Percentiles rank a stretch among this genome's conserved stretches.
Evolutionary conservation across 1,284 basidiomycete species (phyloP).

Genomic region (Phellopilus nigrolimitatus): DNA sequence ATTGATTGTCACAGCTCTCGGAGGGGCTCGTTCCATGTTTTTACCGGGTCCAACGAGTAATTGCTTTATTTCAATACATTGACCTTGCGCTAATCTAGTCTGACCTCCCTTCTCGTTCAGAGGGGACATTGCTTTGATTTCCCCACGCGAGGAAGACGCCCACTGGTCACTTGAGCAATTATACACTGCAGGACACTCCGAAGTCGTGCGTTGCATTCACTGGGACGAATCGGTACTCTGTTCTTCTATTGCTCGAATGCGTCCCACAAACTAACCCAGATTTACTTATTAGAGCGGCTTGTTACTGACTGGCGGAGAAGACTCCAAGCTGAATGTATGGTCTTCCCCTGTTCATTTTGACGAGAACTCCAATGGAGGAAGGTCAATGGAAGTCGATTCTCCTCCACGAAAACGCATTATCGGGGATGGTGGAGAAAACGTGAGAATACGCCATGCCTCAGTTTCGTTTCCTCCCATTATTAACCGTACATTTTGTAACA

Average conservation of each 20-base stretch:
- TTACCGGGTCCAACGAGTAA: conserved; percentile 61
- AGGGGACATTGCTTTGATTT: conserved; percentile 54
- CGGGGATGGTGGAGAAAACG: conserved; percentile 28
- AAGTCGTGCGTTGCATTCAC: conserved; percentile 51
- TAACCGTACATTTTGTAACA: background rate
- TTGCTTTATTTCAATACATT: conserved; percentile 21
- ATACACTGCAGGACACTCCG: conserved; percentile 49
- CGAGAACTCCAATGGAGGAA: conserved; percentile 12
- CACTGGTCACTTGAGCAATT: conserved; percentile 48
- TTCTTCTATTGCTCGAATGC: conserved; percentile 7
- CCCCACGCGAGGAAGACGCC: conserved; percentile 36
- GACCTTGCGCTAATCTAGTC: background rate
- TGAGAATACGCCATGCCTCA: conserved; percentile 14
- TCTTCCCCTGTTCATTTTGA: conserved; percentile 23
- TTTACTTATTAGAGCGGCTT: conserved; percentile 36
- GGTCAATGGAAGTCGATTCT: conserved; percentile 21
- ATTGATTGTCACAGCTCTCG: conserved; percentile 38
- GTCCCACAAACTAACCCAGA: conserved; percentile 2
- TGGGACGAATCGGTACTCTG: conserved; percentile 49
- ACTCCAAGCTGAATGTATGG: conserved; percentile 53
- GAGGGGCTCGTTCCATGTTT: conserved; percentile 36
- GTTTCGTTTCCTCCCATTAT: background rate
- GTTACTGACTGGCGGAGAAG: conserved; percentile 60
- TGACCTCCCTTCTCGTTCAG: conserved; percentile 29
- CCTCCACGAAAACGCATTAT: conserved; percentile 29